These are phyloP conservation scores for Luffa acutangula DNA, from an alignment of 306 rosid genomes.

Conservation along the genomic window DNA sequence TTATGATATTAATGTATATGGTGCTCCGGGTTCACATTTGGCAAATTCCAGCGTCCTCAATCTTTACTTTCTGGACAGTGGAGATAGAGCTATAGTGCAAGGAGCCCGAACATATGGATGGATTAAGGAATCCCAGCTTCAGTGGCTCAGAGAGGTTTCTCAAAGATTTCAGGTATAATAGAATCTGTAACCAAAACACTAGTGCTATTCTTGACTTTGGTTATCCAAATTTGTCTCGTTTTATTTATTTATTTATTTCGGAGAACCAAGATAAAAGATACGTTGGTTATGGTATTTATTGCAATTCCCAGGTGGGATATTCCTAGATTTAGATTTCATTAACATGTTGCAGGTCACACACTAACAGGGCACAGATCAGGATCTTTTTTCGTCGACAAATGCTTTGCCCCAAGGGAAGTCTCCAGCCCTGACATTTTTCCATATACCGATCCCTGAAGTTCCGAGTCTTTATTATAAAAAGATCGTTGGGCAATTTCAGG, in stretches of 20 bases:
- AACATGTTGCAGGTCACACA: constrained; percentile 56
- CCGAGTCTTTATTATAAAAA: constrained; percentile 35
- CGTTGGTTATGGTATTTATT: constrained; percentile 9
- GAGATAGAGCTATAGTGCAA: constrained; percentile 48
- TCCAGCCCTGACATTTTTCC: constrained; percentile 66
- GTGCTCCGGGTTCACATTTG: constrained; percentile 67
- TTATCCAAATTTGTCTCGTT: not conserved
- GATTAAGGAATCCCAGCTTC: constrained; percentile 84
- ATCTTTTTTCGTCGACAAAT: constrained; percentile 15
- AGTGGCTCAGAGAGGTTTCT: constrained; percentile 58
- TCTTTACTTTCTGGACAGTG: constrained; percentile 89
- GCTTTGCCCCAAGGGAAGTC: constrained; percentile 16
- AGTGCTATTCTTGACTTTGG: not conserved
- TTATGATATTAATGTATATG: constrained; percentile 52
- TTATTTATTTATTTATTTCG: not conserved
- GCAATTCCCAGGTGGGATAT: constrained; percentile 28
- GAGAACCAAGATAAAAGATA: not conserved
- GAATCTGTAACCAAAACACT: not conserved
- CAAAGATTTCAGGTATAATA: constrained; percentile 46
- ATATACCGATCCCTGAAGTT: constrained; percentile 82
- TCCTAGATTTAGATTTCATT: constrained; percentile 51
- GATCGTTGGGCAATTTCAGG: constrained; percentile 63
- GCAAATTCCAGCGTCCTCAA: constrained; percentile 69
- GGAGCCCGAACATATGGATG: constrained; percentile 76
- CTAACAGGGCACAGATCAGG: constrained; percentile 57